Evolutionary conservation across 2,329 filamentous ascomycete species (phyloP), one percentile per base, ranked within the genome.

Genomic region (Xylariaceae sp.): DNA sequence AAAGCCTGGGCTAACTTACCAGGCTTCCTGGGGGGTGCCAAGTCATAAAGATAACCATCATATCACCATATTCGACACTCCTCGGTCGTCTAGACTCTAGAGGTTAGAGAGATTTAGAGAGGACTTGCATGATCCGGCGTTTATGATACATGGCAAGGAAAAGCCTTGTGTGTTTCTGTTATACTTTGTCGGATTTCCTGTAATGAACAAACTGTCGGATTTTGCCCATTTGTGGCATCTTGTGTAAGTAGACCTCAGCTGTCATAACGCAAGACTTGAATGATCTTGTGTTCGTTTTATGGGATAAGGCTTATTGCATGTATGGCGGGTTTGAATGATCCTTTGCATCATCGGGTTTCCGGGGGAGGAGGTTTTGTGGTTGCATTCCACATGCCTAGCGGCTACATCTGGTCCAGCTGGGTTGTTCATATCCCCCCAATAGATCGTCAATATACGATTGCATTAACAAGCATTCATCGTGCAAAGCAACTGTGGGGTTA

Each of bases 1-100:
- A 63, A 72, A 54, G 64, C 66, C 26, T 80, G 76, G 77, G 73
- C 72, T 59, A 64, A 67, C 17, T 52, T 81, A 53, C 76, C 76
- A 16, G 64, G 62, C 38, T 60, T 69, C 46, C 73, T 79, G 56
- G 67, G 69, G 54, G 67, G 69, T 29, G 70, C 44, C 15, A 42
- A 44, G 28, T 36, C 46, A 2, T 48, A 38, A 48, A 38, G 9
- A 29, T 9, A 19, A 12, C 46, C 38, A 34, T 29, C 18, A 11
- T 30, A 19, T 37, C 22, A 26, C 22, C 22, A 26, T 26, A 26
- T 50, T 51, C 42, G 41, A 43, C 35, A 39, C n/a, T 42, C 38
- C 45, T 48, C 26, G 37, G 42, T 51, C 22, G 22, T 26, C 11
- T 26, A 26, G 22, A 26, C 22, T 11, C 22, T 26, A 26, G 22